These are phyloP conservation scores for Solanum sitiens DNA, from an alignment of 257 asterid genomes.

Conservation along the genomic window DNA sequence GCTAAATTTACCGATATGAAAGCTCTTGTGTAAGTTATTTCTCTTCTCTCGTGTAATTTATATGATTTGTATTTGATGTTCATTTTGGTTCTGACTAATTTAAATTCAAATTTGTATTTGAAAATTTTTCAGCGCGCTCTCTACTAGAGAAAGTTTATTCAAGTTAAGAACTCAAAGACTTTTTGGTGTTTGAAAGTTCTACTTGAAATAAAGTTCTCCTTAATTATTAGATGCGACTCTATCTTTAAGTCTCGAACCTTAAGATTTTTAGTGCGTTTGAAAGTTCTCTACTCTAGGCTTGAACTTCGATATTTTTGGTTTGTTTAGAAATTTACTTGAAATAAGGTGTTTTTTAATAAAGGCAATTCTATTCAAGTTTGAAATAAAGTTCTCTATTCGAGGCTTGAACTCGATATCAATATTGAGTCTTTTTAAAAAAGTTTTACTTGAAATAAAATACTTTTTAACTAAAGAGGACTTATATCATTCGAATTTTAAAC, in stretches of 20 bases:
- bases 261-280: not conserved
- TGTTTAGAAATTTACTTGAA: not conserved
- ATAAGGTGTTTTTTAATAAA: not conserved
- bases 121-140: not conserved
- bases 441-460: not conserved
- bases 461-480: not conserved
- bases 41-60: not conserved
- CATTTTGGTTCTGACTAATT: not conserved
- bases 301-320: not conserved
- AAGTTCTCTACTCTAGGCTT: not conserved
- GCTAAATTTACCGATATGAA: conserved; percentile 94
- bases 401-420: too few relatives aligned
- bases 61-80: not conserved
- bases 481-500: too few relatives aligned
- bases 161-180: not conserved
- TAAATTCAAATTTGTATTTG: too few relatives aligned
- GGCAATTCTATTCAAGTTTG: not conserved
- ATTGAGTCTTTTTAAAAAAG: not conserved
- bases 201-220: not conserved
- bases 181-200: not conserved
- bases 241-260: not conserved
- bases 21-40: conserved; percentile 66
- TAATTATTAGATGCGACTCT: not conserved
- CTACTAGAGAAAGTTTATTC: not conserved
- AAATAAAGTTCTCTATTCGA: too few relatives aligned